Base-by-base conservation (phyloP, 1,284 basidiomycete species). In the Gymnopus androsaceus region DNA sequence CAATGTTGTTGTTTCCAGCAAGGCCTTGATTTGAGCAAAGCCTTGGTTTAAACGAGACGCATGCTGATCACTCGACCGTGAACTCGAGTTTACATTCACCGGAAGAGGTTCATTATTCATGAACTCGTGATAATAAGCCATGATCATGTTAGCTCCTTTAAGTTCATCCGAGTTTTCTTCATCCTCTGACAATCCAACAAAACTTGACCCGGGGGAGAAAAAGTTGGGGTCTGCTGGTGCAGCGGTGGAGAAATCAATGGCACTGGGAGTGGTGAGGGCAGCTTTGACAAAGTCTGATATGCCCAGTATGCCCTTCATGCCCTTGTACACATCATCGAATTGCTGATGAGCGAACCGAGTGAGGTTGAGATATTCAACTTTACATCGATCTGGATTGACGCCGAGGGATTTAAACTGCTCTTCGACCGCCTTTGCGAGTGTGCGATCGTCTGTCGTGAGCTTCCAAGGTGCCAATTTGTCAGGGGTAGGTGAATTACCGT, bases 321-420 rank as follows among this genome's bases (percentile, higher is more conserved):
- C 23, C 12, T 49, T 12, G 31, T 49, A 52, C 1, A 55, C 4
- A 11, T 31, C 21, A 17, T 52, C 38, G 49, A 63, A 65, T 15
- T 47, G 27, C 8, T 15, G 25, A 6, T 57, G 33, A 33, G 57
- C 56, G 3, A 27, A 23, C 12, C 48, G 17, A 2, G 58, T 12
- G 3, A 55, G 7, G 14, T 21, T 40, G 19, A 53, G 59, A 40
- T 46, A 58, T 8, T 58, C 56, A 30, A 72, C 58, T 25, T 49
- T 64, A 49, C 64, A 68, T n/a, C 71, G 59, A n/a, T 63, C 66
- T 4, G 57, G 37, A 14, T 49, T 46, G 5, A 71, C 64, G 5
- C 69, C 69, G 3, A 71, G 44, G 3, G 58, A 54, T 48, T 63
- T 67, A 44, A 73, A 59, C 53, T 71, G 68, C 6, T 61, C 55